Conservation (phyloP, 805 yeast species). For the Kluyveromyces aestuarii region DNA sequence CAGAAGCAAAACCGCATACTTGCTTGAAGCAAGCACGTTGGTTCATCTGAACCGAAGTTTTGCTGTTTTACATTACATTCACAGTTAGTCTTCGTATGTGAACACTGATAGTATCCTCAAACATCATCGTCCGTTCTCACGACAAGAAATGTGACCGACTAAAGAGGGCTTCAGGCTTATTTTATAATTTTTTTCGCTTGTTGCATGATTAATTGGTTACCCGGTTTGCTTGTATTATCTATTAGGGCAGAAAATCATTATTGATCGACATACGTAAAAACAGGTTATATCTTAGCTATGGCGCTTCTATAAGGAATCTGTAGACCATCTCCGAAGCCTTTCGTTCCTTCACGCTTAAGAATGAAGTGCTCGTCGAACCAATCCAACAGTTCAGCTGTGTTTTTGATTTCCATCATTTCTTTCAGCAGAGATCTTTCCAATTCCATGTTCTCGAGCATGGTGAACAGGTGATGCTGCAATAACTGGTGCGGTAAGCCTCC, state of each 20-base stretch:
- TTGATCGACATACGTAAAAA: background rate
- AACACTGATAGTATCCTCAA: no score
- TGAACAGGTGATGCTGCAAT: conserved; percentile 77
- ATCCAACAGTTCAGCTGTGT: conserved; percentile 59
- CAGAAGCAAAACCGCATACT: background rate
- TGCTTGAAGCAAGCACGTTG: background rate
- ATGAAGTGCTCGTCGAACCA: conserved; percentile 72
- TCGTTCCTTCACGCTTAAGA: conserved; percentile 57
- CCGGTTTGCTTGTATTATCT: background rate
- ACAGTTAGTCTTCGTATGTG: no score
- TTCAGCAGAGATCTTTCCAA: conserved; percentile 40
- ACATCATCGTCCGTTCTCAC: no score
- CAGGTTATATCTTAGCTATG: background rate
- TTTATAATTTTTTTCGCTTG: background rate
- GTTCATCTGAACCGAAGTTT: background rate
- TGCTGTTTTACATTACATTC: no score
- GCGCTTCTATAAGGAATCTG: conserved; percentile 36
- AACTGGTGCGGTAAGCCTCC: conserved; percentile 76
- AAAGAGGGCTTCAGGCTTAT: no score
- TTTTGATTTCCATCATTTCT: conserved; percentile 53
- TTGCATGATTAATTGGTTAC: background rate
- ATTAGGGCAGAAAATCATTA: background rate
- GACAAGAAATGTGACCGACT: no score
- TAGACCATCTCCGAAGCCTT: conserved; percentile 50
- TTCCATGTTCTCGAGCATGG: conserved; percentile 62